Evolutionary conservation across 2,329 filamentous ascomycete species (phyloP), one percentile per base, ranked within the genome.

Genomic region (Arachnopeziza araneosa): DNA sequence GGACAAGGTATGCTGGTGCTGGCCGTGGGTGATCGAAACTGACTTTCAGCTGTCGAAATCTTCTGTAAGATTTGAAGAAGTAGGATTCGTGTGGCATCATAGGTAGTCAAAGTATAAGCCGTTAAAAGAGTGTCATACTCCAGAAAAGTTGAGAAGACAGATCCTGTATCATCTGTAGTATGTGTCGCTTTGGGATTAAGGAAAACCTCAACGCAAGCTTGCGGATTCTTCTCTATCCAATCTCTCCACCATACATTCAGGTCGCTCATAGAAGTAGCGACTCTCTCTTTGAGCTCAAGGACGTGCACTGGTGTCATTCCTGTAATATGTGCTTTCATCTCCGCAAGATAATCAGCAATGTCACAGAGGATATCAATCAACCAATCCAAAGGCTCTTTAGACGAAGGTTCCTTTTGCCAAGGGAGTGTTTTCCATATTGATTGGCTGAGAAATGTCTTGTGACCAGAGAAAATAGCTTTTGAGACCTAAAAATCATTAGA

Each of bases 341-440:
- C 60, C 51, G 52, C 53, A 24, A 36, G 54, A 30, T 58, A 48
- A 21, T 52, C 59, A 9, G 59, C 44, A 19, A 58, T 52, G 49
- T 61, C 59, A 50, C 59, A 60, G 6, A 58, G 51, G 23, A 61
- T 59, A 49, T 63, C 59, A 7, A 61, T 50, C 2, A 63, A 26
- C 32, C 50, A 59, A 32, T 63, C 61, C 19, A 58, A 14, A 4
- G 50, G 53, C 30, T 54, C 24, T 54, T 61, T 63, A 14, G 59
- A 58, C 12, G 23, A 23, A 6, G 23, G 52, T 21, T 63, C 44
- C 19, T 63, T 58, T 49, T 59, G 59, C 61, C 61, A 61, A 19
- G 61, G 61, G 9, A 59, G 54, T 3, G 26, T 55, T 50, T 63
- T 61, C 61, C 61, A 63, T 23, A 52, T 53, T 24, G 19, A 36